phyloP scores from a whole-genome alignment of 2,329 filamentous ascomycete species.

The Nemania bipapillata region DNA sequence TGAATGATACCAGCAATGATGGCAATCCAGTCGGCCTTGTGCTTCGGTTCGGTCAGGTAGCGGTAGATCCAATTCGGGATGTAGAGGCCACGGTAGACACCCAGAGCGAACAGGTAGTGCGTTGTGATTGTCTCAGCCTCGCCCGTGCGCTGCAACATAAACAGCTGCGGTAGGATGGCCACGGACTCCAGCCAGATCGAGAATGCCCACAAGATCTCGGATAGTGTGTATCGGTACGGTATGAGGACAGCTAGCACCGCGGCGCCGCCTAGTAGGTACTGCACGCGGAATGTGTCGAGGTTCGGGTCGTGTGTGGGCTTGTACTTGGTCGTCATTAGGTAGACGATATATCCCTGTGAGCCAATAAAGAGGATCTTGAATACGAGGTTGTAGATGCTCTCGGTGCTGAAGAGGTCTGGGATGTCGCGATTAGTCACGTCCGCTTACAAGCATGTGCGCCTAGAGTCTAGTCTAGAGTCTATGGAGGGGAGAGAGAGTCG shows the following conservation, averaged over 20 bases:
- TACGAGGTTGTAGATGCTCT: conserved; percentile 87
- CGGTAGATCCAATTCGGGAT: conserved; percentile 99
- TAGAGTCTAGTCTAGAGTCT: neutral
- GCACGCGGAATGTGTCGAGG: conserved; percentile 95
- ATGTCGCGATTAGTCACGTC: conserved; percentile 1
- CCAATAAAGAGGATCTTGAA: conserved; percentile 97
- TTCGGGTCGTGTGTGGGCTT: conserved; percentile 97
- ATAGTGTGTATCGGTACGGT: conserved; percentile 82
- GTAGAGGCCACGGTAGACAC: conserved; percentile 90
- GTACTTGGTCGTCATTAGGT: conserved; percentile 97
- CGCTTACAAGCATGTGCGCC: neutral
- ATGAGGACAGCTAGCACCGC: conserved; percentile 82
- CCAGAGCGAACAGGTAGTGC: conserved; percentile 94
- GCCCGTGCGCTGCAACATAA: conserved; percentile 96
- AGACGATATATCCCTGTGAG: conserved; percentile 92
- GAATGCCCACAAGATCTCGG: conserved; percentile 96
- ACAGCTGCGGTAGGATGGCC: conserved; percentile 94
- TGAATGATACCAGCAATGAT: conserved; percentile 90
- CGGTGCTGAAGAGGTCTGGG: conserved; percentile 84
- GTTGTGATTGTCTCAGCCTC: conserved; percentile 99
- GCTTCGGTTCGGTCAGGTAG: conserved; percentile 77
- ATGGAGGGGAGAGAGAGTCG: neutral
- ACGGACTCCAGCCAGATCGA: conserved; percentile 98
- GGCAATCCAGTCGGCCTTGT: conserved; percentile 84
- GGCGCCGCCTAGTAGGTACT: conserved; percentile 88